Percentiles rank a stretch among this genome's conserved stretches.
These are phyloP conservation scores for Aspergillus heteromorphus DNA, from an alignment of 495 filamentous ascomycete genomes.

Conservation along the genomic window DNA sequence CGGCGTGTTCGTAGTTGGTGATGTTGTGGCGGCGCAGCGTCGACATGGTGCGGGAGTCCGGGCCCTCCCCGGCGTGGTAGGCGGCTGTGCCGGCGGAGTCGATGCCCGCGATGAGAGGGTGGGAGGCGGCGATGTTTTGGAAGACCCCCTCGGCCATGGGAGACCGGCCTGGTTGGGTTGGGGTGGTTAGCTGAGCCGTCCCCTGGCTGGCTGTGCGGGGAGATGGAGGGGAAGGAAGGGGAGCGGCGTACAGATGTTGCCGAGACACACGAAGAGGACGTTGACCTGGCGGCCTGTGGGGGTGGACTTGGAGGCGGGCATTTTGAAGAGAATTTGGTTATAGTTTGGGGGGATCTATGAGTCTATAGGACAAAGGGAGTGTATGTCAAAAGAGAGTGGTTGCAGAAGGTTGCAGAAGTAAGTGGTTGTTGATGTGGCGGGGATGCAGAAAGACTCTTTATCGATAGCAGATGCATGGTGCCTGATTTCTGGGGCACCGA, in stretches of 20 bases:
- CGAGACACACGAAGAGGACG: slow-evolving; percentile 92
- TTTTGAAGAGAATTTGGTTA: slow-evolving; percentile 1
- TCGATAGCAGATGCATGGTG: neutral
- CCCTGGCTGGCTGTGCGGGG: neutral
- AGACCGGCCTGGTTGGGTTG: slow-evolving; percentile 49
- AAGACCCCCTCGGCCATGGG: slow-evolving; percentile 97
- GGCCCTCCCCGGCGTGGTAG: slow-evolving; percentile 68
- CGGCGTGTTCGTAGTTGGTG: slow-evolving; percentile 66
- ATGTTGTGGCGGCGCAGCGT: slow-evolving; percentile 73
- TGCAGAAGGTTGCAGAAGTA: neutral
- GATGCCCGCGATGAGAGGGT: slow-evolving; percentile 59
- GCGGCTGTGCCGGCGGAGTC: slow-evolving; percentile 88
- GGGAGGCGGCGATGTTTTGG: slow-evolving; percentile 56
- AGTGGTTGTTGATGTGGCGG: neutral
- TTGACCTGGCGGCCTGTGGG: slow-evolving; percentile 46
- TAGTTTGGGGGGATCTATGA: neutral
- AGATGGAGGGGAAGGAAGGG: slow-evolving; percentile 6
- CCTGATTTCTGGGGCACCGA: neutral
- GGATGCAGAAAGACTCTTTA: neutral
- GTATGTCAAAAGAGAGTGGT: neutral
- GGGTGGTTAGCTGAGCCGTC: slow-evolving; percentile 4
- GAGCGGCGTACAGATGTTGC: slow-evolving; percentile 87
- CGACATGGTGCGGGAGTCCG: slow-evolving; percentile 80
- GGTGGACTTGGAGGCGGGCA: slow-evolving; percentile 15
- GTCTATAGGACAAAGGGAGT: neutral